Percentiles rank a stretch among this genome's conserved stretches.
Conservation (phyloP, 495 filamentous ascomycete genomes). For the Xylaria scruposa region DNA sequence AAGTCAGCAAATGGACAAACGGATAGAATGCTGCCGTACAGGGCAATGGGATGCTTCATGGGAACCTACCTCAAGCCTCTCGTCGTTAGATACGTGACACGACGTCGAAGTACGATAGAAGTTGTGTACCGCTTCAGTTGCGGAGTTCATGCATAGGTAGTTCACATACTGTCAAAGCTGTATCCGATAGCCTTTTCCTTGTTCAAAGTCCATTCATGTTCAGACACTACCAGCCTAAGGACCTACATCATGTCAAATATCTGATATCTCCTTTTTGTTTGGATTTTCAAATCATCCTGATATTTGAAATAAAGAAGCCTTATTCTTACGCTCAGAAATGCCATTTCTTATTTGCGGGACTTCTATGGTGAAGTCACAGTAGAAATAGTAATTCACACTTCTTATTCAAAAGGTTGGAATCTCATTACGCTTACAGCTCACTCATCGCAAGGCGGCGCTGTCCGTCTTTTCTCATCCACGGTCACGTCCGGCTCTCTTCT, state of each 20-base stretch:
- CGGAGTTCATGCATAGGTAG: slow-evolving; percentile 7
- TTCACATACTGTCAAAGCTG: slow-evolving; percentile 1
- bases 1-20: neutral
- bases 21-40: neutral
- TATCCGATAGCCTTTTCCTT: neutral
- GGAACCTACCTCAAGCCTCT: slow-evolving; percentile 6
- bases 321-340: neutral
- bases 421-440: slow-evolving; percentile 1
- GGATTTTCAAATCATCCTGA: neutral
- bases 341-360: neutral
- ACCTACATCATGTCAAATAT: neutral
- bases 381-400: neutral
- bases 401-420: neutral
- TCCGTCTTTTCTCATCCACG: slow-evolving; percentile 3
- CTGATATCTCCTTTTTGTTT: neutral
- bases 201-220: neutral
- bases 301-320: neutral
- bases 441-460: slow-evolving; percentile 13
- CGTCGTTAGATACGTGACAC: slow-evolving; percentile 19
- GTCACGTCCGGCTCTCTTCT: neutral
- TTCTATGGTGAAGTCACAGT: neutral
- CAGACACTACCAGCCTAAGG: neutral
- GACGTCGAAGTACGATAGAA: slow-evolving; percentile 10
- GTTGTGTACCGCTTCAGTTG: slow-evolving; percentile 1
- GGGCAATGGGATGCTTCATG: neutral